Percentiles rank a stretch among this genome's conserved stretches.
These are phyloP conservation scores for Ogataea neopini DNA, from an alignment of 805 yeast species.

Conservation along the genomic window DNA sequence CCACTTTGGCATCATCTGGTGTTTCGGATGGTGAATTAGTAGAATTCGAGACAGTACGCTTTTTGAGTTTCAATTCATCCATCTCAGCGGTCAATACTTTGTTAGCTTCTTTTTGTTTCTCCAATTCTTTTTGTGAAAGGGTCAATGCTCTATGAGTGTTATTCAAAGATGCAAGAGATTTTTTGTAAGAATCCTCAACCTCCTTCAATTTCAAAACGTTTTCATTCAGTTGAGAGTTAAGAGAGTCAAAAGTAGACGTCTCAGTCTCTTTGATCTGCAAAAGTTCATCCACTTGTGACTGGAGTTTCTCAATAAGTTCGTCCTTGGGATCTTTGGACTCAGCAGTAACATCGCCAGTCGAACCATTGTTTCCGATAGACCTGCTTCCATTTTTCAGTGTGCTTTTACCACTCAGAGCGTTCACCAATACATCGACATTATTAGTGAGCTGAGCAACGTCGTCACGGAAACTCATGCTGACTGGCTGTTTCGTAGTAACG, in stretches of 20 bases:
- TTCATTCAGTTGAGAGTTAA: slow-evolving; percentile 36
- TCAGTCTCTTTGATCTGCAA: slow-evolving; percentile 45
- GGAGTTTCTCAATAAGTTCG: slow-evolving; percentile 39
- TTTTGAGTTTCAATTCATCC: slow-evolving; percentile 59
- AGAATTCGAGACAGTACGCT: slow-evolving; percentile 22
- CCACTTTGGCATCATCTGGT: slow-evolving; percentile 15
- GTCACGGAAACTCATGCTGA: slow-evolving; percentile 1
- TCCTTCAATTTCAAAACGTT: slow-evolving; percentile 24
- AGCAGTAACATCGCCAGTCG: background rate
- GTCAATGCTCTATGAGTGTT: slow-evolving; percentile 76
- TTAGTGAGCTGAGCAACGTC: slow-evolving; percentile 8
- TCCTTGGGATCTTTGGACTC: slow-evolving; percentile 14
- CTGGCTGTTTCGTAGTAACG: slow-evolving; percentile 17
- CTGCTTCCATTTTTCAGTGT: slow-evolving; percentile 7
- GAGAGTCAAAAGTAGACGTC: slow-evolving; percentile 30
- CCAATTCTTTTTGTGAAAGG: slow-evolving; percentile 70
- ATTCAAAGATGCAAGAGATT: slow-evolving; percentile 68
- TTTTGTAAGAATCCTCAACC: slow-evolving; percentile 66
- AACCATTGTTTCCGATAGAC: slow-evolving; percentile 3
- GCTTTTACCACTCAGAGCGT: slow-evolving; percentile 13
- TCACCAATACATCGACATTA: slow-evolving; percentile 23
- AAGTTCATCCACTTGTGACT: slow-evolving; percentile 57
- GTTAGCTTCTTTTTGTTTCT: slow-evolving; percentile 55
- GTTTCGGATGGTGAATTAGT: slow-evolving; percentile 4
- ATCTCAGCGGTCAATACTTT: slow-evolving; percentile 62